Base-by-base conservation (phyloP, 2,329 filamentous ascomycete species). In the Plectosphaerella cucumerina region DNA sequence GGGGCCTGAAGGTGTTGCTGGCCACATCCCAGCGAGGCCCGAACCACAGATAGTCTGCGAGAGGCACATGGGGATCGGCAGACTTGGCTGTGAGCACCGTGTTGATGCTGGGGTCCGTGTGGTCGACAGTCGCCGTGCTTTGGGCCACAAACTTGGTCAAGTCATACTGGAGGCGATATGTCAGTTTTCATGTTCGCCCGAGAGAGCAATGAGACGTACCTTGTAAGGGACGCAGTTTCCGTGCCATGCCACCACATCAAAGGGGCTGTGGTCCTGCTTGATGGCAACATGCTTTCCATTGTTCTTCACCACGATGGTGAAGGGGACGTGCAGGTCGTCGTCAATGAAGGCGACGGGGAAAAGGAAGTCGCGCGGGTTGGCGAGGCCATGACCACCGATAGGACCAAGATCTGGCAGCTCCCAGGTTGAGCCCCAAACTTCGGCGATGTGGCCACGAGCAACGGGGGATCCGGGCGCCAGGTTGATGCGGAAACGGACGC, bases 231-330 rank as follows among this genome's bases (percentile, higher is more conserved):
- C 80, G 61, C 85, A 84, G 45, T 77, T 78, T 26, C 83, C 83
- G 57, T 86, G 82, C 82, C 83, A 86, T 4, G 82, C 82, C 1
- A 85, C 82, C 3, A 86, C 82, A 55, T 87, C 82, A 55, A 86
- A 86, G 0, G 82, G 82, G 2, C 77, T 84, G 61, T 86, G 82
- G 31, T 71, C 72, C 59, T 86, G 83, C 41, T 73, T 77, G 45
- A 79, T 81, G 15, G 70, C 69, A 61, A 81, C 84, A 42, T 85
- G 74, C 50, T 77, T 77, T 3, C 81, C 82, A 3, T 75, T 74
- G 50, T 85, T 77, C 59, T 86, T 85, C 58, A 78, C 76, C 3
- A 84, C 68, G 14, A 86, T 70, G 54, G 52, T 31, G 44, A 51
- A 57, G 17, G 47, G 34, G 6, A 45, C 33, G 1, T 53, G 42